These are phyloP conservation scores for Aspergillus chevalieri DNA, from an alignment of 2,329 filamentous ascomycete species.

Conservation along the genomic window DNA sequence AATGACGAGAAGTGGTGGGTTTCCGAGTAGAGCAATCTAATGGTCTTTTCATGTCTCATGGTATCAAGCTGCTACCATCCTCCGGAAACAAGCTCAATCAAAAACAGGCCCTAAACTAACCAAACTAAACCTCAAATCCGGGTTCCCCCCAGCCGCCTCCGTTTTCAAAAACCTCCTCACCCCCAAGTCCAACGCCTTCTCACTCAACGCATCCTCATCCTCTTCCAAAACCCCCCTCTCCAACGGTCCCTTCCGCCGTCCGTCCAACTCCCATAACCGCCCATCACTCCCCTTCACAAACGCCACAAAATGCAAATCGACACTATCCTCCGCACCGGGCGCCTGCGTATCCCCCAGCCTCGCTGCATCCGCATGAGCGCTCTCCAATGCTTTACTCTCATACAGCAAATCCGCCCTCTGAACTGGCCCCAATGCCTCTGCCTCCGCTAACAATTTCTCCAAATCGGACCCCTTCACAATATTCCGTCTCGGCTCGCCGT, in stretches of 20 bases:
- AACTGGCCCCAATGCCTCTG: constrained; percentile 61
- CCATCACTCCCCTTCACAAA: constrained; percentile 74
- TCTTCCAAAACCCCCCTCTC: constrained; percentile 56
- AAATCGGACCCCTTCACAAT: constrained; percentile 48
- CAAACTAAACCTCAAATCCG: constrained; percentile 56
- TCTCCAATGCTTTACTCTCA: constrained; percentile 66
- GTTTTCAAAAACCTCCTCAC: constrained; percentile 55
- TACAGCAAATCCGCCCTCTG: constrained; percentile 71
- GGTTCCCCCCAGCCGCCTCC: constrained; percentile 52
- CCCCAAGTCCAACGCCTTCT: constrained; percentile 67
- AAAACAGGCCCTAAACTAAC: constrained; percentile 54
- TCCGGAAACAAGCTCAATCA: constrained; percentile 31
- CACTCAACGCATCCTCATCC: constrained; percentile 67
- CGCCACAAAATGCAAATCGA: constrained; percentile 95
- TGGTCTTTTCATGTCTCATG: neutral
- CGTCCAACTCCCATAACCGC: constrained; percentile 75
- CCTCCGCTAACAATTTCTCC: constrained; percentile 57
- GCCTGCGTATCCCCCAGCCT: constrained; percentile 70
- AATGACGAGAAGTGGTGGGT: constrained; percentile 51
- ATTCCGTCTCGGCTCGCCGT: constrained; percentile 62
- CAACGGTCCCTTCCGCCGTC: constrained; percentile 64
- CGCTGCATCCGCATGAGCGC: constrained; percentile 72
- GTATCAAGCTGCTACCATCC: neutral
- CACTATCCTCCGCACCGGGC: constrained; percentile 67
- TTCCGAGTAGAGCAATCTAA: constrained; percentile 2